Percentiles rank a stretch among this genome's conserved stretches.
These are phyloP conservation scores for Quercus glauca DNA, from an alignment of 306 rosid genomes.

Conservation along the genomic window DNA sequence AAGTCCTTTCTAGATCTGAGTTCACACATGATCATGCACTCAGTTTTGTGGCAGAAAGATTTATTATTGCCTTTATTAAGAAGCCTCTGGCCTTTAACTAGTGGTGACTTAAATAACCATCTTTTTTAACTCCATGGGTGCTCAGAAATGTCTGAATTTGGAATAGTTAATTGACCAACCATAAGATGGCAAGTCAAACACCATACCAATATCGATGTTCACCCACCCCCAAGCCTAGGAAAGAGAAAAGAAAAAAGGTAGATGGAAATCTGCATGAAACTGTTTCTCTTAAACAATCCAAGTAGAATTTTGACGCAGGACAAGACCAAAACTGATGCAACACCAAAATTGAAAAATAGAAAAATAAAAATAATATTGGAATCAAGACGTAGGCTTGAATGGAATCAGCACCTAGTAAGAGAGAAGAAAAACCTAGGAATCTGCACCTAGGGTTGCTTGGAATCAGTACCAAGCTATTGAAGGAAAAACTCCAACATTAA, in stretches of 20 bases:
- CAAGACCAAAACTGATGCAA: too few relatives aligned
- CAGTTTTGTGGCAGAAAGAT: neutral
- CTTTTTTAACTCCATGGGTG: slow-evolving; percentile 1
- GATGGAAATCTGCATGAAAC: neutral
- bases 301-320: too few relatives aligned
- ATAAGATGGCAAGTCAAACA: neutral
- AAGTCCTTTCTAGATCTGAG: neutral
- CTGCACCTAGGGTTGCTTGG: too few relatives aligned
- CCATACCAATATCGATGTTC: neutral
- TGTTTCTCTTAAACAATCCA: neutral
- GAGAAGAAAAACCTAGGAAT: too few relatives aligned
- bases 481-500: too few relatives aligned
- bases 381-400: too few relatives aligned
- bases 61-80: neutral
- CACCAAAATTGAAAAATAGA: too few relatives aligned
- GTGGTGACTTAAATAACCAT: neutral
- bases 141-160: neutral
- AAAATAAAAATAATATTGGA: too few relatives aligned
- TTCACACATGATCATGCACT: neutral
- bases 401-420: too few relatives aligned
- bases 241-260: neutral
- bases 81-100: neutral
- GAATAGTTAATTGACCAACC: neutral
- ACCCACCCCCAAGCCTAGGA: neutral
- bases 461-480: too few relatives aligned